Evolutionary conservation across 257 asterid species (phyloP).

Genomic region (Gentiana straminea): DNA sequence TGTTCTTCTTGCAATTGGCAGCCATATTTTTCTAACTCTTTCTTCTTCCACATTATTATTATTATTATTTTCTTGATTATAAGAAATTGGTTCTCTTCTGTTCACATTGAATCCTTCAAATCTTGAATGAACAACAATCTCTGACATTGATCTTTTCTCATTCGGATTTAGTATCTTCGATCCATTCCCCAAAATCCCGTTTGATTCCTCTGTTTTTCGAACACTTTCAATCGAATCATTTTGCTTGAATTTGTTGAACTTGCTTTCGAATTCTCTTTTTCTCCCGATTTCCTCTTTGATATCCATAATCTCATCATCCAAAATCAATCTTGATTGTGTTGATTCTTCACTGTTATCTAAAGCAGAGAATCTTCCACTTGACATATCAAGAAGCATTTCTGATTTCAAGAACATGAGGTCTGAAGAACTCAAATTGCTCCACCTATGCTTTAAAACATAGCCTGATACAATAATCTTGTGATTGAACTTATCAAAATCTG

Average conservation of each 20-base stretch:
- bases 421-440: slow-evolving; percentile 62
- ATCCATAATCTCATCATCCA: slow-evolving; percentile 14
- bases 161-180: slow-evolving; percentile 10
- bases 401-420: slow-evolving; percentile 48
- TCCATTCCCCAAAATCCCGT: slow-evolving; percentile 1
- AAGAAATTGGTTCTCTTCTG: slow-evolving; percentile 7
- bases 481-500: slow-evolving; percentile 27
- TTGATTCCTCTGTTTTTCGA: slow-evolving; percentile 4
- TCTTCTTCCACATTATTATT: slow-evolving; percentile 28
- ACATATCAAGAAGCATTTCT: slow-evolving; percentile 31
- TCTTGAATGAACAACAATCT: slow-evolving; percentile 58
- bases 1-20: slow-evolving; percentile 80
- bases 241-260: slow-evolving; percentile 18
- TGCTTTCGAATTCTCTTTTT: slow-evolving; percentile 24
- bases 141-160: slow-evolving; percentile 57
- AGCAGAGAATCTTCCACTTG: slow-evolving; percentile 18
- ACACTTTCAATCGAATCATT: slow-evolving; percentile 6
- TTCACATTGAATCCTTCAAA: slow-evolving; percentile 11
- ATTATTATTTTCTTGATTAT: not conserved
- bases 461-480: slow-evolving; percentile 49
- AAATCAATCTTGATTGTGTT: not conserved
- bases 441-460: slow-evolving; percentile 40
- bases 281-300: slow-evolving; percentile 17
- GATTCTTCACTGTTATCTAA: slow-evolving; percentile 1
- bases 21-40: slow-evolving; percentile 46